Conservation (phyloP, 106 monocot genomes). For the Agapanthus africanus region DNA sequence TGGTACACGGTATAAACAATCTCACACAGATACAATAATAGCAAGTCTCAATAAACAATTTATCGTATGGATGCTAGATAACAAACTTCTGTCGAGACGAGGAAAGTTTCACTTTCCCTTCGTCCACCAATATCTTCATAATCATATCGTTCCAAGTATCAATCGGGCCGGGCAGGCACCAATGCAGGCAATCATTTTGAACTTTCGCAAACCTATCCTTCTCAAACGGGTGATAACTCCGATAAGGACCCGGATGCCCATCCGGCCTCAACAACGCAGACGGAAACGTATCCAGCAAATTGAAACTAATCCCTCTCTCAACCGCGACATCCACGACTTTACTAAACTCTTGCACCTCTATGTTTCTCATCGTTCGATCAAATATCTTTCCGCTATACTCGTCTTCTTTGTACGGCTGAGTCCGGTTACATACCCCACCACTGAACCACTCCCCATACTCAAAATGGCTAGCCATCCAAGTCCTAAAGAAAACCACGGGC, state of each 20-base stretch:
- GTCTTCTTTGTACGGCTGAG: conserved; percentile 26
- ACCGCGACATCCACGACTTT: conserved; percentile 3
- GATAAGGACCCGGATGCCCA: conserved; percentile 39
- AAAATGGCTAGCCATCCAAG: conserved; percentile 32
- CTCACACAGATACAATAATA: too few species aligned
- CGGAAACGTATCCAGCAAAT: conserved; percentile 20
- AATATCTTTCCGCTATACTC: conserved; percentile 5
- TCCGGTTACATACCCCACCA: conserved; percentile 35
- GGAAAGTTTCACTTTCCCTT: too few species aligned
- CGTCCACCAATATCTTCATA: conserved; percentile 13
- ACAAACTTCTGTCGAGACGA: too few species aligned
- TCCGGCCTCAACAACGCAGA: conserved; percentile 28
- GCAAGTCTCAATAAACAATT: too few species aligned
- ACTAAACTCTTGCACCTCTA: conserved; percentile 31
- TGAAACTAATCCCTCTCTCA: background rate
- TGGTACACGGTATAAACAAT: too few species aligned
- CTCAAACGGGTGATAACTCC: conserved; percentile 25
- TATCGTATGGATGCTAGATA: too few species aligned
- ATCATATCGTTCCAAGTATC: conserved; percentile 22
- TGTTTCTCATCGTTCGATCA: conserved; percentile 12
- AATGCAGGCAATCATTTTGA: conserved; percentile 32
- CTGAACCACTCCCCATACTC: conserved; percentile 38
- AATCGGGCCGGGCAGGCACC: conserved; percentile 31
- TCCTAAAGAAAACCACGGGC: conserved; percentile 29
- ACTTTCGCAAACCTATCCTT: conserved; percentile 15